Conservation (phyloP, 2,329 filamentous ascomycete genomes). For the Immersiporthe knoxdaviesiana region DNA sequence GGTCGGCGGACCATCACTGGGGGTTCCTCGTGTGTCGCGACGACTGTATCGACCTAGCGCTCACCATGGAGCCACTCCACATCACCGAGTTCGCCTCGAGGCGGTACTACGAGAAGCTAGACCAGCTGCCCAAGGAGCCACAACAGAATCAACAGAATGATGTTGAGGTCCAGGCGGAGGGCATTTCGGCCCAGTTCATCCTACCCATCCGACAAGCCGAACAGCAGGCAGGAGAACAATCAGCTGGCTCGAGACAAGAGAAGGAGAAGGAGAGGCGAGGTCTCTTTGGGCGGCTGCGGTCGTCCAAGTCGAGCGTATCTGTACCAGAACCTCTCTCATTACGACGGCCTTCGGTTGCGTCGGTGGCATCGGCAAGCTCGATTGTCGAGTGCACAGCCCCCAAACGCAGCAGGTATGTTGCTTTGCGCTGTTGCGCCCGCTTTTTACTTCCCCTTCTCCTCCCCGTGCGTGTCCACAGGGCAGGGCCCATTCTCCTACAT, state of each 20-base stretch:
- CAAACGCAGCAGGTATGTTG: conserved; percentile 41
- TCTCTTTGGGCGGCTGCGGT: conserved; percentile 27
- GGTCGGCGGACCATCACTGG: conserved; percentile 22
- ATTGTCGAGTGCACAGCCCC: conserved; percentile 26
- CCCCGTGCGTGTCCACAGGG: not conserved
- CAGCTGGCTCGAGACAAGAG: conserved; percentile 34
- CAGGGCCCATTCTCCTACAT: conserved; percentile 19
- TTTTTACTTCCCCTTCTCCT: too few species aligned
- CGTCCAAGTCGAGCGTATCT: conserved; percentile 19
- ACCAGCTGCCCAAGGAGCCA: conserved; percentile 55
- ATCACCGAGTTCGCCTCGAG: conserved; percentile 69
- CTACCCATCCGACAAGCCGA: conserved; percentile 36
- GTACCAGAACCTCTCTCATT: conserved; percentile 19
- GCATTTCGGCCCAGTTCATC: conserved; percentile 37
- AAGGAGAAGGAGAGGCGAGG: conserved; percentile 32
- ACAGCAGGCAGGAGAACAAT: conserved; percentile 29
- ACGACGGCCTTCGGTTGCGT: conserved; percentile 25
- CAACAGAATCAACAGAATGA: conserved; percentile 39
- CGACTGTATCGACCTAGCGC: conserved; percentile 23
- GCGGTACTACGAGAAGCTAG: conserved; percentile 66
- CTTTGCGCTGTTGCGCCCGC: not conserved
- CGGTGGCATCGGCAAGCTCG: conserved; percentile 26
- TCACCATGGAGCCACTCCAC: conserved; percentile 63
- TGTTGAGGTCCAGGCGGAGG: conserved; percentile 33
- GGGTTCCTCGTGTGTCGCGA: not conserved